phyloP scores from a whole-genome alignment of 192 early-diverging fungal genomes.

The Diversispora eburnea region DNA sequence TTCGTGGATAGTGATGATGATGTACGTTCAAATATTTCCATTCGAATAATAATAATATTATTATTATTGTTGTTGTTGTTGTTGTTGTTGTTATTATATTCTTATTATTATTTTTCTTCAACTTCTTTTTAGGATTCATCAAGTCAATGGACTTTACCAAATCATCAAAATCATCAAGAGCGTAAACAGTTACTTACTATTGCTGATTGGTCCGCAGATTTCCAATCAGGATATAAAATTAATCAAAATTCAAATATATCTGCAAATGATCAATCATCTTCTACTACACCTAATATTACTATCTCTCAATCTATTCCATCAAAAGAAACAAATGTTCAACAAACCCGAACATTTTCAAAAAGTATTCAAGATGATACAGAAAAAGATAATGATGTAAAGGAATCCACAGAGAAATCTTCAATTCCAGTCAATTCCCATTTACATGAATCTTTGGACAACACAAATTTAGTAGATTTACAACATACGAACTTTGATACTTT shows the following conservation, averaged over 20 bases:
- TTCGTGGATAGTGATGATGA: slow-evolving; percentile 24
- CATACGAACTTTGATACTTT: slow-evolving; percentile 11
- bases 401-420: not conserved
- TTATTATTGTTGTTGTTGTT: not conserved
- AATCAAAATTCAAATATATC: not conserved
- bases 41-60: not conserved
- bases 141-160: not conserved
- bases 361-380: slow-evolving; percentile 23
- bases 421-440: not conserved
- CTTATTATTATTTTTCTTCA: not conserved
- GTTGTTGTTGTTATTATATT: not conserved
- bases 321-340: not conserved
- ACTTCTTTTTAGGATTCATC: not conserved
- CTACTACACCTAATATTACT: not conserved
- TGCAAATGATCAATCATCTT: not conserved
- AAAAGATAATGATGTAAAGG: slow-evolving; percentile 19
- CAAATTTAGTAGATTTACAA: not conserved
- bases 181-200: slow-evolving; percentile 22
- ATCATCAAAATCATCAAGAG: not conserved
- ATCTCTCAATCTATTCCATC: not conserved
- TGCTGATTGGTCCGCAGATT: slow-evolving; percentile 21
- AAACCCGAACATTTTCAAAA: not conserved
- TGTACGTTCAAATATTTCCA: not conserved
- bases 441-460: not conserved
- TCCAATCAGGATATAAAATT: slow-evolving; percentile 1